Conservation (phyloP, 371 early-diverging fungal species). For the Mortierella sp. region DNA sequence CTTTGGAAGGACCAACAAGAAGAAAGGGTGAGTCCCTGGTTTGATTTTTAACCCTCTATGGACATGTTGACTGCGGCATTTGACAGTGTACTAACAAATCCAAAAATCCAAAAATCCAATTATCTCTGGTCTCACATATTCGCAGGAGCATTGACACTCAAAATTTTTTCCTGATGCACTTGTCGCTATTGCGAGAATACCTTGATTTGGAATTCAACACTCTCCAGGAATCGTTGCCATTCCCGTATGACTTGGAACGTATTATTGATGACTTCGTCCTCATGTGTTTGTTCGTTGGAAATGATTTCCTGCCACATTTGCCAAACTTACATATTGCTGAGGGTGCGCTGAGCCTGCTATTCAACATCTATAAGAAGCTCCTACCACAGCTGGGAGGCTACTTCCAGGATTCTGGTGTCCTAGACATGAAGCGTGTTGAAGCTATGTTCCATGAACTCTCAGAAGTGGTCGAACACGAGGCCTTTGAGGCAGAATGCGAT, state of each 20-base stretch:
- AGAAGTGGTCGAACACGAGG: conserved; percentile 72
- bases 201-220: conserved; percentile 88
- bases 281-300: conserved; percentile 95
- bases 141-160: conserved; percentile 66
- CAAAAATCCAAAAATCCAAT: neutral
- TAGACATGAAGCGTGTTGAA: conserved; percentile 77
- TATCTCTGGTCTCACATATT: neutral
- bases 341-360: conserved; percentile 90
- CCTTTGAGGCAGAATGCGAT: conserved; percentile 72
- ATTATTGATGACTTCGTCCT: conserved; percentile 98
- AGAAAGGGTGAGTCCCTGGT: conserved; percentile 61
- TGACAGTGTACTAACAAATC: neutral
- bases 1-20: conserved; percentile 79
- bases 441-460: conserved; percentile 72
- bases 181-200: conserved; percentile 93
- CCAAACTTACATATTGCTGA: conserved; percentile 96
- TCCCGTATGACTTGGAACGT: conserved; percentile 89
- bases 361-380: conserved; percentile 85
- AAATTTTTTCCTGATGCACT: conserved; percentile 86
- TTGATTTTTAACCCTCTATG: too few species aligned
- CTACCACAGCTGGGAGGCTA: conserved; percentile 84
- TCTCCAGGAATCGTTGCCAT: conserved; percentile 62
- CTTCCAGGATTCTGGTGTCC: conserved; percentile 84
- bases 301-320: conserved; percentile 98
- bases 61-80: neutral